Evolutionary conservation across 169 alveolate species (phyloP).

Genomic region (Perkinsus marinus): DNA sequence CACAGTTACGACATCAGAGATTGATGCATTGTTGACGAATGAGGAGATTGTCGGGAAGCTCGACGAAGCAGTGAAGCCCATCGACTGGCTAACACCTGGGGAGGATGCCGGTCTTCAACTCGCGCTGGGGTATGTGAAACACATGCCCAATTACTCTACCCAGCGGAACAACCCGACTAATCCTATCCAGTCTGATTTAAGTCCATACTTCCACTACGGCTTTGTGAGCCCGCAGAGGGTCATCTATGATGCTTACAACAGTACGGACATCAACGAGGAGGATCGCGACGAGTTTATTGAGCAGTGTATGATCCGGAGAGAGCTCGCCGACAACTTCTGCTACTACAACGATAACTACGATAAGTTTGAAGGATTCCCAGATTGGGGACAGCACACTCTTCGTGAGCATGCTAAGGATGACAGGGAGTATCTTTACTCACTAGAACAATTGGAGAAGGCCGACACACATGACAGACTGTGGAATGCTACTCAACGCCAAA

Average conservation of each 20-base stretch:
- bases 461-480: conserved; percentile 54
- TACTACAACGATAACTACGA: conserved; percentile 42
- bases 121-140: neutral
- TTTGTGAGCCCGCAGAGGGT: conserved; percentile 31
- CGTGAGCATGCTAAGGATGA: conserved; percentile 39
- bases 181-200: conserved; percentile 17
- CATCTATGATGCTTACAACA: conserved; percentile 10
- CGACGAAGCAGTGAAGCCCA: neutral
- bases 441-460: conserved; percentile 37
- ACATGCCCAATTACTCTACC: conserved; percentile 6
- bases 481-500: conserved; percentile 54
- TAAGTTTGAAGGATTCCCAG: conserved; percentile 44
- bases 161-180: conserved; percentile 20
- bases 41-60: neutral
- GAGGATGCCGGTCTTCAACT: neutral
- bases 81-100: neutral
- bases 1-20: neutral
- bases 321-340: conserved; percentile 47
- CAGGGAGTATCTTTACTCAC: conserved; percentile 33
- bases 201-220: conserved; percentile 36
- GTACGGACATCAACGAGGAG: neutral
- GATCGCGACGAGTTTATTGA: conserved; percentile 22
- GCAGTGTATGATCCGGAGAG: conserved; percentile 25
- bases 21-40: neutral
- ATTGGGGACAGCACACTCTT: conserved; percentile 56